Evolutionary conservation across 2,329 filamentous ascomycete species (phyloP).

Genomic region (Scleromitrula shiraiana): DNA sequence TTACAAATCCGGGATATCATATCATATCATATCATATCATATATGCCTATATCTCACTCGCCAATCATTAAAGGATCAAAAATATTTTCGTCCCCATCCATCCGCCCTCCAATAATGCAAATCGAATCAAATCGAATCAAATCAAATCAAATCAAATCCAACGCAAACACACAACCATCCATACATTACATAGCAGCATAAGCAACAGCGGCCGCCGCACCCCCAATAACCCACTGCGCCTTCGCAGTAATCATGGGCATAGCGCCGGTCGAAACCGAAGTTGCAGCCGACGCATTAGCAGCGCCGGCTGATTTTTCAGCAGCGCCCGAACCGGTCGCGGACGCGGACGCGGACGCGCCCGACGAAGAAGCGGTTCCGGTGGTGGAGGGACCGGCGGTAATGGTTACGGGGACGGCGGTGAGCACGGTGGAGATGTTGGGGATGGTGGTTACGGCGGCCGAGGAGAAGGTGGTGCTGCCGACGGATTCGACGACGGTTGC

Average conservation of each 20-base stretch:
- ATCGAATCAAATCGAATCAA: too few relatives aligned
- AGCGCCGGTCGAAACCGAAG: slow-evolving; percentile 10
- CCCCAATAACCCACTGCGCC: slow-evolving; percentile 20
- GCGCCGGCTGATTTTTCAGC: not conserved
- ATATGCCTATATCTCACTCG: too few relatives aligned
- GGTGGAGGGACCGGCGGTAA: slow-evolving; percentile 15
- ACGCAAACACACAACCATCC: too few relatives aligned
- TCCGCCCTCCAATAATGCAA: too few relatives aligned
- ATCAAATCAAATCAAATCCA: too few relatives aligned
- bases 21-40: too few relatives aligned
- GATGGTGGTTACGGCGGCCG: not conserved
- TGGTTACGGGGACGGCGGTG: slow-evolving; percentile 11
- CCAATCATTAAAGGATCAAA: too few relatives aligned
- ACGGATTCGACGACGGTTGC: not conserved
- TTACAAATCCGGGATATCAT: too few relatives aligned
- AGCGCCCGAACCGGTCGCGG: not conserved
- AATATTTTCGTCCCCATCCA: too few relatives aligned
- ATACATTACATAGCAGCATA: slow-evolving; percentile 19
- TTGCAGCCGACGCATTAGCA: not conserved
- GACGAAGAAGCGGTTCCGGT: slow-evolving; percentile 2
- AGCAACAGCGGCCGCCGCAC: slow-evolving; percentile 24
- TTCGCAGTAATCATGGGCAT: slow-evolving; percentile 23
- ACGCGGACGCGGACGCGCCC: not conserved
- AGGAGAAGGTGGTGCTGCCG: not conserved
- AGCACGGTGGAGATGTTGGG: not conserved